Evolutionary conservation across 306 rosid species (phyloP).

Genomic region (Cicer chorassanicum): DNA sequence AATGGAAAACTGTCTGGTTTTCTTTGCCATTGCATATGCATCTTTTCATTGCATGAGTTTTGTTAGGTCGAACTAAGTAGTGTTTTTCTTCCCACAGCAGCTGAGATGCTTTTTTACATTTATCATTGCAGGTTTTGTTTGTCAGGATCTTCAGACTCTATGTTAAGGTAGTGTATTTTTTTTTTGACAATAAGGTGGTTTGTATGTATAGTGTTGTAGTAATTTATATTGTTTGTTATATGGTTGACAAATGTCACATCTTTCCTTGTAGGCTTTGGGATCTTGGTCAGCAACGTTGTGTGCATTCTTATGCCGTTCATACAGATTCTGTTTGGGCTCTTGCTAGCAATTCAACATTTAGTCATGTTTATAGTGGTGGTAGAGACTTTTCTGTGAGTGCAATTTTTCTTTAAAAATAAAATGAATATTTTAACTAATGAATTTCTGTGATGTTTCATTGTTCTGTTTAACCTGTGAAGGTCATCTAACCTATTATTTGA

Average conservation of each 20-base stretch:
- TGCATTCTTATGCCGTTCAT: slow-evolving; percentile 98
- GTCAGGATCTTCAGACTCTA: slow-evolving; percentile 99
- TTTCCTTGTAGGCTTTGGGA: slow-evolving; percentile 87
- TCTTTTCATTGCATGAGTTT: slow-evolving; percentile 16
- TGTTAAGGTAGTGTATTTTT: slow-evolving; percentile 75
- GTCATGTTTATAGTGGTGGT: slow-evolving; percentile 98
- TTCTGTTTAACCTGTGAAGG: slow-evolving; percentile 41
- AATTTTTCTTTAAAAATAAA: slow-evolving; percentile 33
- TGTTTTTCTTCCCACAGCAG: slow-evolving; percentile 8
- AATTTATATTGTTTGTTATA: slow-evolving; percentile 32
- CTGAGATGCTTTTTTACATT: slow-evolving; percentile 37
- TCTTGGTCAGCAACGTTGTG: slow-evolving; percentile 96
- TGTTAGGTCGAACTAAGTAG: slow-evolving; percentile 30
- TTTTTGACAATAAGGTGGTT: slow-evolving; percentile 54
- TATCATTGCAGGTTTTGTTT: slow-evolving; percentile 78
- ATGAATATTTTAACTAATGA: slow-evolving; percentile 16
- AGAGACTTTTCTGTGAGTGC: slow-evolving; percentile 94
- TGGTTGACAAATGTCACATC: slow-evolving; percentile 39
- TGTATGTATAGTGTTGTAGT: slow-evolving; percentile 4
- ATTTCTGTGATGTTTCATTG: slow-evolving; percentile 16
- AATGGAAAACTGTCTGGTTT: slow-evolving; percentile 13
- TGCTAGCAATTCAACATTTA: slow-evolving; percentile 93
- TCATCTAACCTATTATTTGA: slow-evolving; percentile 56
- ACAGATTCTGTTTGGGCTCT: slow-evolving; percentile 99
- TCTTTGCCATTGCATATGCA: slow-evolving; percentile 29